A percentile compares a stretch with the other conserved stretches of the same genome.
Evolutionary conservation across 2,329 filamentous ascomycete species (phyloP).

Genomic region (Chaetomium olivaceum): DNA sequence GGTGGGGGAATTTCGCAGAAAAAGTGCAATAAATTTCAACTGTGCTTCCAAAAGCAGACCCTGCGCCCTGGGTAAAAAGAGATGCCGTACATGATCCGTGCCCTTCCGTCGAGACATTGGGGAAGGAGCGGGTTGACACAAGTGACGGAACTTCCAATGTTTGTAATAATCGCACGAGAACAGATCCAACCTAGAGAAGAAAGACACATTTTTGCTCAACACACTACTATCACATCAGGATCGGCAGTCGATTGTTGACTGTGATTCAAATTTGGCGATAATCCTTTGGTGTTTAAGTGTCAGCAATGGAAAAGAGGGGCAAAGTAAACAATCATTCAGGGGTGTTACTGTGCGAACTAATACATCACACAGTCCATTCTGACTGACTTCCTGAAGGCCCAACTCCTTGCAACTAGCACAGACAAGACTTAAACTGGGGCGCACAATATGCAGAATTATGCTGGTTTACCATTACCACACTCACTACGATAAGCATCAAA

Average conservation of each 20-base stretch:
- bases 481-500: not conserved
- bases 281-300: not conserved
- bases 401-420: no score
- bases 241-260: no score
- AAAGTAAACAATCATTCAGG: constrained; percentile 20
- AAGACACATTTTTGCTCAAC: not conserved
- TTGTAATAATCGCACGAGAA: not conserved
- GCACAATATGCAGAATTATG: not conserved
- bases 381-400: not conserved
- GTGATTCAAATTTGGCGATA: not conserved
- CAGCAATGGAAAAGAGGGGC: constrained; percentile 10
- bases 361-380: not conserved
- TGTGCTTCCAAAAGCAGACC: not conserved
- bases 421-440: not conserved
- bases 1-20: not conserved
- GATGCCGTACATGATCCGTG: not conserved
- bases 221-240: not conserved
- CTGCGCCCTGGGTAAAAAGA: not conserved
- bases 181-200: not conserved
- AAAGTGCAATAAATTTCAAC: not conserved
- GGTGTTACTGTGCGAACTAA: not conserved
- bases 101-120: not conserved
- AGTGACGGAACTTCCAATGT: not conserved
- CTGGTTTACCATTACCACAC: not conserved
- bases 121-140: not conserved